Base-by-base conservation (phyloP, 345 rosid genomes). In the Lumnitzera littorea region DNA sequence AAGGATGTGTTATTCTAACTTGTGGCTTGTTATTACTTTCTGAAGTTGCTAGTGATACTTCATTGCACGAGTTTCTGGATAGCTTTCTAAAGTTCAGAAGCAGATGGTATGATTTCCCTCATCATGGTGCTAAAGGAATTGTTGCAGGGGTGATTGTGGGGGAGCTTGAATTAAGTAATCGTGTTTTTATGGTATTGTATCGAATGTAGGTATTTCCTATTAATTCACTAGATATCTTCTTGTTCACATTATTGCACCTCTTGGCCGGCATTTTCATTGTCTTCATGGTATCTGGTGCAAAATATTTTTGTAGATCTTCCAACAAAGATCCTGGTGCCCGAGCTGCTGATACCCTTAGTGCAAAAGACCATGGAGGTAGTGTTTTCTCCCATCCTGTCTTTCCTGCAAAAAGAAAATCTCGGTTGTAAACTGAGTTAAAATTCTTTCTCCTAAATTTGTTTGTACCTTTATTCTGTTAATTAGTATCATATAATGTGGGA, bases 91-190 rank as follows among this genome's bases (percentile, higher is more conserved):
- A 85, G 27, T 90, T 73, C 78, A 83, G 96, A 70, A 83, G 84
- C 78, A 88, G 97, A 62, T 94, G 99, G 99, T 94, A 86, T 64
- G 99, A 94, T 80, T 90, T 90, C 52, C 95, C 95, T 31, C 78
- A 84, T 69, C 99, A 82, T 61, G 89, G 96, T 63, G 87, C 77
- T 66, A 94, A 88, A 70, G 91, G 90, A 50, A 81, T 83, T 5
- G 85, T 87, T 55, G 97, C 99, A 3, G 97, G 97, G 36, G 82
- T 94, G 4, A 74, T 94, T 70, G 89, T 90, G 5, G 99, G 95
- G 52, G 99, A 94, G 66, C 53, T 72, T 47, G 97, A 88, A 47
- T 64, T 94, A 55, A 72, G 87, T 67, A 88, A 87, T 59, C 97
- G 97, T 41, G 80, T 88, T 60, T 90, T 90, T 70, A 86, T 88